Evolutionary conservation across 257 asterid genomes (phyloP).

Genomic region (Jacaranda mimosifolia): DNA sequence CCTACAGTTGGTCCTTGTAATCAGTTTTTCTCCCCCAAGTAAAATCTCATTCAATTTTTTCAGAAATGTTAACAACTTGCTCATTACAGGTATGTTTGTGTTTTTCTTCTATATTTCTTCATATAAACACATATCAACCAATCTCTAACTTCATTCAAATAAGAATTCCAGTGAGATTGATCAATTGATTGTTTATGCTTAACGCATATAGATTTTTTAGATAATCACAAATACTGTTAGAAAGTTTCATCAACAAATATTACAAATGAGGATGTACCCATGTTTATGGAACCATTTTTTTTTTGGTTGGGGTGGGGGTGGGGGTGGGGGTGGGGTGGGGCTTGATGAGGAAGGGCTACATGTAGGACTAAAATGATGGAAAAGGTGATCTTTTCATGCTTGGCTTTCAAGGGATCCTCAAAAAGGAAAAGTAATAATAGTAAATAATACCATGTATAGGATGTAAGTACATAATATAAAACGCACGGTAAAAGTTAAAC

Average conservation of each 20-base stretch:
- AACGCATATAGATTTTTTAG: background rate
- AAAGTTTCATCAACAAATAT: background rate
- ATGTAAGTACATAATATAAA: constrained; percentile 21
- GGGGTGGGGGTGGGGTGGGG: too few relatives aligned
- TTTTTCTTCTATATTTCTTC: background rate
- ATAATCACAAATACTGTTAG: background rate
- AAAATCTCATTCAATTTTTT: constrained; percentile 4
- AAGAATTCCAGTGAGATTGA: background rate
- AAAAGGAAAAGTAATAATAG: background rate
- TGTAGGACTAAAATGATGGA: constrained; percentile 16
- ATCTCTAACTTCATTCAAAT: background rate
- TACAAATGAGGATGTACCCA: background rate
- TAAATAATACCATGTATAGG: constrained; percentile 17
- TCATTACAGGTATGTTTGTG: background rate
- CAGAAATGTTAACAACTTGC: background rate
- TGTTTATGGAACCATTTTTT: background rate
- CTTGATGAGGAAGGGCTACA: too few relatives aligned
- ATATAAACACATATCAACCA: constrained; percentile 5
- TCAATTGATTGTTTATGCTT: background rate
- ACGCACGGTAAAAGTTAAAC: constrained; percentile 22
- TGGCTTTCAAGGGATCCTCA: constrained; percentile 31
- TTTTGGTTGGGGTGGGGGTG: too few relatives aligned
- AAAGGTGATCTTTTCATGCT: constrained; percentile 23
- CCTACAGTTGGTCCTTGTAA: background rate
- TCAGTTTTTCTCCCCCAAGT: background rate